A percentile compares a stretch with the other conserved stretches of the same genome.
Conservation (phyloP, 768 basidiomycete genomes). For the Galerina marginata region DNA sequence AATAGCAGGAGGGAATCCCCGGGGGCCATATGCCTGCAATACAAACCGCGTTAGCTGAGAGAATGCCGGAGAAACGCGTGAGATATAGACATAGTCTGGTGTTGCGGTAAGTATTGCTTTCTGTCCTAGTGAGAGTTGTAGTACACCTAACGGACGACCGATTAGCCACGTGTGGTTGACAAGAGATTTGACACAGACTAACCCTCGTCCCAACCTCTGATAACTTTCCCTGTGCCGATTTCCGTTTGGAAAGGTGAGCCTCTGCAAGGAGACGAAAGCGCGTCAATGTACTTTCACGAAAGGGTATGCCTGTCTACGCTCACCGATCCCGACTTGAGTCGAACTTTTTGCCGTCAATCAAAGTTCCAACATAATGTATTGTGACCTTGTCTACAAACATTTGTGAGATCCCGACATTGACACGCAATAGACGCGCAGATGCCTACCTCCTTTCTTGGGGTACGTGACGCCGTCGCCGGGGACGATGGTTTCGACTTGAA, state of each 20-base stretch:
- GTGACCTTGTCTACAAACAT: conserved; percentile 60
- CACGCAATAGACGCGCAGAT: conserved; percentile 13
- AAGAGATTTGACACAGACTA: conserved; percentile 23
- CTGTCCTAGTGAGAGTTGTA: conserved; percentile 74
- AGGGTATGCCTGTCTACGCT: conserved; percentile 24
- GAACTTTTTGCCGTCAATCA: conserved; percentile 65
- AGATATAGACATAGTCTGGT: conserved; percentile 73
- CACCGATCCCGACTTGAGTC: conserved; percentile 84
- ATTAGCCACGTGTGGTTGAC: conserved; percentile 17
- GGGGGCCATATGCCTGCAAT: conserved; percentile 70
- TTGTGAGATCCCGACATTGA: conserved; percentile 12
- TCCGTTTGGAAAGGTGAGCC: conserved; percentile 64
- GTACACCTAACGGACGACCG: conserved; percentile 61
- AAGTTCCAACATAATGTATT: conserved; percentile 83
- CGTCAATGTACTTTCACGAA: not conserved
- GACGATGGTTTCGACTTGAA: conserved; percentile 61
- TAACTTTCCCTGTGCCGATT: conserved; percentile 84
- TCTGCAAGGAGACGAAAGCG: conserved; percentile 38
- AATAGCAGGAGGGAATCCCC: conserved; percentile 82
- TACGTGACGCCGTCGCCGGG: conserved; percentile 67
- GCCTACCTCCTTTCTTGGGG: conserved; percentile 75
- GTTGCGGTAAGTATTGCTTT: conserved; percentile 71
- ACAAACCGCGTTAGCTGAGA: conserved; percentile 8
- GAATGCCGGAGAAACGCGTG: conserved; percentile 5
- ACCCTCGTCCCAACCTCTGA: conserved; percentile 94